phyloP scores from a whole-genome alignment of 2,329 filamentous ascomycete species.

The Pyrenophora teres region DNA sequence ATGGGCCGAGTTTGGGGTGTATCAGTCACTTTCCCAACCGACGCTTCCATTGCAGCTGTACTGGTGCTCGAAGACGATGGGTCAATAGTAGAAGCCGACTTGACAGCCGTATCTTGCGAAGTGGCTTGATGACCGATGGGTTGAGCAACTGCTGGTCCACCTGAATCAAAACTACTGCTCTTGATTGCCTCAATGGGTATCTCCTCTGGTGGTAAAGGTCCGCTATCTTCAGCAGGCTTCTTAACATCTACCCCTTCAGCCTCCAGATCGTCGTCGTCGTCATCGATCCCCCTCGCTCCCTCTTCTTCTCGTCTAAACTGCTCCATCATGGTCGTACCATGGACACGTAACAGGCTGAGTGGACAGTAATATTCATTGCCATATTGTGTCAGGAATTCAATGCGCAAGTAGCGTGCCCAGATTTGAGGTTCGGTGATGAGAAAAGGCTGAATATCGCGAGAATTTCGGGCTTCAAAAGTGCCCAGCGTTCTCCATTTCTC shows the following conservation, averaged over 20 bases:
- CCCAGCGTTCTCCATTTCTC: slow-evolving; percentile 92
- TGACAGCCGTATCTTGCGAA: background rate
- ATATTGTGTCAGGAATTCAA: slow-evolving; percentile 92
- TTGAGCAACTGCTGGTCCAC: background rate
- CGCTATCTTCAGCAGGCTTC: slow-evolving; percentile 43
- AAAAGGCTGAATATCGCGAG: slow-evolving; percentile 91
- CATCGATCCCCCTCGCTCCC: slow-evolving; percentile 59
- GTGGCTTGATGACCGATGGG: background rate
- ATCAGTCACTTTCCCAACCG: slow-evolving; percentile 1
- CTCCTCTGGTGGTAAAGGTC: slow-evolving; percentile 23
- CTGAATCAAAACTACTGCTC: slow-evolving; percentile 5
- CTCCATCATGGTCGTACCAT: slow-evolving; percentile 92
- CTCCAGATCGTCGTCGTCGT: slow-evolving; percentile 63
- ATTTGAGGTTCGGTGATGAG: slow-evolving; percentile 92
- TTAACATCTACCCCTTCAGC: slow-evolving; percentile 47
- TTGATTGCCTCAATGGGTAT: slow-evolving; percentile 25
- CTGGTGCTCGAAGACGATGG: background rate
- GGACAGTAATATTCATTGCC: slow-evolving; percentile 98
- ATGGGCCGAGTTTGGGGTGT: background rate
- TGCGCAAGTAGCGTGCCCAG: slow-evolving; percentile 88
- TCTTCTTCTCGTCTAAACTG: slow-evolving; percentile 90
- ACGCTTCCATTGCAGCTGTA: background rate
- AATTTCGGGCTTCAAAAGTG: slow-evolving; percentile 88
- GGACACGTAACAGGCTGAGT: slow-evolving; percentile 84
- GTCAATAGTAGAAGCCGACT: background rate